Evolutionary conservation across 148 eudicot genomes (phyloP).

Genomic region (Spergularia bocconei): DNA sequence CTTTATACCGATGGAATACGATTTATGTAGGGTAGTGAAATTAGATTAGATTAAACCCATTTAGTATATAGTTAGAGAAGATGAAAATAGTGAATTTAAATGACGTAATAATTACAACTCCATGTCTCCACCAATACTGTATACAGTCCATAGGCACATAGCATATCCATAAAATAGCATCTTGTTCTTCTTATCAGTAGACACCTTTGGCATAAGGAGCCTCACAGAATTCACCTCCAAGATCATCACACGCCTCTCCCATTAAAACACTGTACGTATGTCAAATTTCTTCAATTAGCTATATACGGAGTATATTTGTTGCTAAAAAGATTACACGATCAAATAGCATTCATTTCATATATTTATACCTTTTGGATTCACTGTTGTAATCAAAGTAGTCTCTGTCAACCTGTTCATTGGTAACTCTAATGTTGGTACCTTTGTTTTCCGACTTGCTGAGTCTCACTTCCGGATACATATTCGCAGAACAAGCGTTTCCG

Average conservation of each 20-base stretch:
- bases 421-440: neutral
- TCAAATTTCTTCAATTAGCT: neutral
- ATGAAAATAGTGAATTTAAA: too few relatives aligned
- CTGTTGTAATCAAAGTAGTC: constrained; percentile 54
- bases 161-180: too few relatives aligned
- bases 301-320: too few relatives aligned
- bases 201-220: constrained; percentile 41
- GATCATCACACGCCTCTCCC: constrained; percentile 70
- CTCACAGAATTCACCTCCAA: constrained; percentile 76
- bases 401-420: constrained; percentile 37
- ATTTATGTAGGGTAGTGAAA: too few relatives aligned
- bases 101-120: too few relatives aligned
- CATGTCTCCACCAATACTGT: too few relatives aligned
- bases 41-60: too few relatives aligned
- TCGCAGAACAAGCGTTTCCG: constrained; percentile 51
- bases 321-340: neutral
- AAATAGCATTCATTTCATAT: too few relatives aligned
- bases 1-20: too few relatives aligned
- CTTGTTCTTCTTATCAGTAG: constrained; percentile 8
- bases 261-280: constrained; percentile 45
- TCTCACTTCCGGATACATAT: constrained; percentile 54
- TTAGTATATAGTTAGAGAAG: too few relatives aligned
- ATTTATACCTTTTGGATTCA: constrained; percentile 40
- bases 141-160: too few relatives aligned
- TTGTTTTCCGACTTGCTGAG: constrained; percentile 25